phyloP scores from a whole-genome alignment of 148 eudicot genomes.

The Heliamphora exappendiculata region DNA sequence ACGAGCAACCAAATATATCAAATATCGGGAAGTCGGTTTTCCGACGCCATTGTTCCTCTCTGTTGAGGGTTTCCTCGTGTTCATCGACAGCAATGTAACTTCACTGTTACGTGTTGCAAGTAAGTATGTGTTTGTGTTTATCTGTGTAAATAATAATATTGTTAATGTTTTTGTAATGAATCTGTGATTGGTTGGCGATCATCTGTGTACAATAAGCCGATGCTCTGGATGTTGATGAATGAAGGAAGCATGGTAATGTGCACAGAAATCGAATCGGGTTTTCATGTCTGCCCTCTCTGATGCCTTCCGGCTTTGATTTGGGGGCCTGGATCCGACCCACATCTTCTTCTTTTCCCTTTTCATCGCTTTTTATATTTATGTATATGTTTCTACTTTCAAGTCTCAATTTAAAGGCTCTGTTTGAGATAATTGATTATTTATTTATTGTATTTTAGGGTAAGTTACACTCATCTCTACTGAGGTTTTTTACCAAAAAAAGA shows the following conservation, averaged over 20 bases:
- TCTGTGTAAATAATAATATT: no score
- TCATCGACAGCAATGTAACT: no score
- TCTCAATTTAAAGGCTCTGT: no score
- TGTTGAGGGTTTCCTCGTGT: not conserved
- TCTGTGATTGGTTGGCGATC: not conserved
- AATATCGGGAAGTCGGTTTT: not conserved
- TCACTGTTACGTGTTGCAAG: no score
- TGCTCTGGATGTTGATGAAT: constrained; percentile 34
- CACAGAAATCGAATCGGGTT: constrained; percentile 36
- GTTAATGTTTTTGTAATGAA: not conserved
- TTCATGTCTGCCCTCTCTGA: constrained; percentile 47
- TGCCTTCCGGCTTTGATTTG: constrained; percentile 21
- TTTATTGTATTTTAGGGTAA: no score
- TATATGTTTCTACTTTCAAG: no score
- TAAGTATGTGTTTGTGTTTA: no score
- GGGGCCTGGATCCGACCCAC: constrained; percentile 40
- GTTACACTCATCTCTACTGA: no score
- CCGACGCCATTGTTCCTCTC: not conserved
- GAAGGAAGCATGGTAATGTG: constrained; percentile 52
- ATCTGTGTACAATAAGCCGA: constrained; percentile 45
- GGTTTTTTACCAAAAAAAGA: no score
- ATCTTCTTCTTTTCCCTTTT: constrained; percentile 1
- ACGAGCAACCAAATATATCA: no score
- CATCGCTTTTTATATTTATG: no score
- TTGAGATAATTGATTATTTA: no score